Base-by-base conservation (phyloP, 2,329 filamentous ascomycete genomes). In the Emergomyces orientalis region DNA sequence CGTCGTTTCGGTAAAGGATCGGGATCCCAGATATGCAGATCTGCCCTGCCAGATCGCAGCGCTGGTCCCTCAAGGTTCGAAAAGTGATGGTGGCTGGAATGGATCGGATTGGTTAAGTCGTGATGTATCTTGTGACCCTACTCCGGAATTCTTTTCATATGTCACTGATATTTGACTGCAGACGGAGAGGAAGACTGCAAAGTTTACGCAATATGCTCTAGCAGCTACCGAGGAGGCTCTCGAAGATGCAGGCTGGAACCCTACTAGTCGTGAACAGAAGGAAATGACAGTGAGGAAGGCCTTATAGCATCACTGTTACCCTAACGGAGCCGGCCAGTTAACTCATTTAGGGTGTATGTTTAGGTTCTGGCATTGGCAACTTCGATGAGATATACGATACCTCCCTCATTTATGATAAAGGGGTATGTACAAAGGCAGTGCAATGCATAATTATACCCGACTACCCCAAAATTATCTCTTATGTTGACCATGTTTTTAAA, bases 341-440 rank as follows among this genome's bases (percentile, higher is more conserved):
- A 66, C 52, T 66, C 17, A n/a, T 7, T 25, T 64, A 85, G 83
- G 94, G 94, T 0, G 89, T 99, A 1, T 96, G 93, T 71, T 81
- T 99, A 49, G 94, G 94, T 1, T 97, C 93, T 67, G 94, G 94
- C 1, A 97, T 99, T 69, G 94, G 94, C 19, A 97, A 94, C 70
- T 82, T 99, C 47, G 89, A 96, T 49, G 91, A 96, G 69, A 86
- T 96, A 9, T 97, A 95, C 75, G 82, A 88, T 65, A 95, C 91
- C 1, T 90, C 89, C 63, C 71, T 96, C 59, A 85, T 84, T 1
- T 96, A 89, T 72, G 82, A 89, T 39, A 81, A 84, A 75, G 85
- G 85, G 63, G 90, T 93, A 77, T 76, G 85, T 75, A 22, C 34
- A 25, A n/a, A 39, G 34, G 17, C 17, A 17, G 30, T 49, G 34